A percentile compares a stretch with the other conserved stretches of the same genome.
phyloP scores from a whole-genome alignment of 768 basidiomycete species.

The Rhodotorula diobovata region DNA sequence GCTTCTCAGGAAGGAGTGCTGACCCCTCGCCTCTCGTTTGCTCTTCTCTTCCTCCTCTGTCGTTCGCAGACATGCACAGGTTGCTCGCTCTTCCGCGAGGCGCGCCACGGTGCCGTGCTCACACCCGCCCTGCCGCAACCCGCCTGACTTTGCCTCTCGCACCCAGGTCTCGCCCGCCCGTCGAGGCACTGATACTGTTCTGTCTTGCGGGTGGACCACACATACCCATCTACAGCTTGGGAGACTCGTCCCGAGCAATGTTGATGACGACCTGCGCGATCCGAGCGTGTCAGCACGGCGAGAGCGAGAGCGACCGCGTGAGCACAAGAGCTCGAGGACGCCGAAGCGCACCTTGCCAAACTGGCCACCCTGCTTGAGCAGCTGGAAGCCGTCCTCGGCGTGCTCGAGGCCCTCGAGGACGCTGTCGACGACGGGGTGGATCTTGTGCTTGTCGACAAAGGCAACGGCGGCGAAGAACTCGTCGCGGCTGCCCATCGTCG shows the following conservation, averaged over 20 bases:
- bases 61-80: too few relatives aligned
- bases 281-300: not conserved
- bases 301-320: not conserved
- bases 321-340: not conserved
- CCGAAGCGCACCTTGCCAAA: constrained; percentile 64
- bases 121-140: too few relatives aligned
- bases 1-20: not conserved
- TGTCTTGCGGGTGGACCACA: too few relatives aligned
- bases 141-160: too few relatives aligned
- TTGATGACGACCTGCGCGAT: constrained; percentile 25
- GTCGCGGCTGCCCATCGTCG: constrained; percentile 74
- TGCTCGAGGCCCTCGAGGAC: constrained; percentile 63
- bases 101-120: too few relatives aligned
- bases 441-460: constrained; percentile 63
- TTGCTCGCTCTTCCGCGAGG: too few relatives aligned
- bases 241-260: constrained; percentile 21
- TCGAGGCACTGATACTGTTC: too few relatives aligned
- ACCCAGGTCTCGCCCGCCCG: too few relatives aligned
- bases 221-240: constrained; percentile 24
- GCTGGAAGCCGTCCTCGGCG: constrained; percentile 66
- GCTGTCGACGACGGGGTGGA: constrained; percentile 66
- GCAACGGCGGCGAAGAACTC: constrained; percentile 68
- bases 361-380: constrained; percentile 61
- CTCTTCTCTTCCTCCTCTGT: too few relatives aligned
- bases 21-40: not conserved